Conservation (phyloP, 2,329 filamentous ascomycete species). For the Ilyonectria sp. region DNA sequence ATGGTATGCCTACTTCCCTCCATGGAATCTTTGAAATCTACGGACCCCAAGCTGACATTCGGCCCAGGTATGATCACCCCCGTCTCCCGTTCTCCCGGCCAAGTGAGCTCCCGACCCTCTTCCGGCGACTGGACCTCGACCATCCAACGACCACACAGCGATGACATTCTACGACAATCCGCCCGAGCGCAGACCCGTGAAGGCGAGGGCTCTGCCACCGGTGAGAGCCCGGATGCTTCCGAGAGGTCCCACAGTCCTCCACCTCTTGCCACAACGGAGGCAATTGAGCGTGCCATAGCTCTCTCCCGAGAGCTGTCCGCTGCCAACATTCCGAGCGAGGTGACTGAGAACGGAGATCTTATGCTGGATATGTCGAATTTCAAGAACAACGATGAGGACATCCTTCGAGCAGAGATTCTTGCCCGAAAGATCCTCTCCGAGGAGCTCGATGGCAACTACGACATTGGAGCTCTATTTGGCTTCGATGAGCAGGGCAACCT, state of each 20-base stretch:
- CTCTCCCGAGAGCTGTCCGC: slow-evolving; percentile 90
- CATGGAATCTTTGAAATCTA: too few relatives aligned
- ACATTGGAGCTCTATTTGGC: slow-evolving; percentile 94
- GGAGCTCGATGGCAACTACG: slow-evolving; percentile 94
- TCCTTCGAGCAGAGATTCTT: slow-evolving; percentile 91
- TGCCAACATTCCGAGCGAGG: slow-evolving; percentile 91
- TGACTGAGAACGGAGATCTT: slow-evolving; percentile 93
- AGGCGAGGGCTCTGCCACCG: slow-evolving; percentile 55
- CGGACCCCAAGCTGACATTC: slow-evolving; percentile 20
- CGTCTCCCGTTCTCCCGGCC: slow-evolving; percentile 67
- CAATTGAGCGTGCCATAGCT: slow-evolving; percentile 85
- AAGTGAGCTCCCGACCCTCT: slow-evolving; percentile 60
- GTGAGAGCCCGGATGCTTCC: slow-evolving; percentile 57
- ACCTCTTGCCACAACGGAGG: slow-evolving; percentile 79
- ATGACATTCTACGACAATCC: slow-evolving; percentile 67
- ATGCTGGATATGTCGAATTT: slow-evolving; percentile 99
- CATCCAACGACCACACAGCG: slow-evolving; percentile 65
- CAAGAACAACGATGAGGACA: slow-evolving; percentile 94
- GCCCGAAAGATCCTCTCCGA: slow-evolving; percentile 93
- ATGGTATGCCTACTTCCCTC: slow-evolving; percentile 47
- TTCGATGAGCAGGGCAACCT: slow-evolving; percentile 96
- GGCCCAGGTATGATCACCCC: slow-evolving; percentile 64
- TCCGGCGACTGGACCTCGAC: slow-evolving; percentile 67
- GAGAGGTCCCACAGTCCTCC: slow-evolving; percentile 84
- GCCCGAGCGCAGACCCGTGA: slow-evolving; percentile 57